Conservation (phyloP, 257 asterid species). For the Solanum sitiens region DNA sequence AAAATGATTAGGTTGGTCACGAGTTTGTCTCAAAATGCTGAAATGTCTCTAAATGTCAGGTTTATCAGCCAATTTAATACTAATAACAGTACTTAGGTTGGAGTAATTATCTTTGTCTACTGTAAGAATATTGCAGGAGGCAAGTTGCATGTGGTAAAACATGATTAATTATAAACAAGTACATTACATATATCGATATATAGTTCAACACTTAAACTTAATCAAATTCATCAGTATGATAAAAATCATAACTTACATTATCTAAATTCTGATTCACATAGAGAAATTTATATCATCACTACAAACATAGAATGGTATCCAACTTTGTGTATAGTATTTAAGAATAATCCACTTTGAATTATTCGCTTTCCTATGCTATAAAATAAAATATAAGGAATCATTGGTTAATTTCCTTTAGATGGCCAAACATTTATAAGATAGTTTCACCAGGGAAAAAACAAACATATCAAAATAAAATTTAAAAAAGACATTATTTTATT, state of each 20-base stretch:
- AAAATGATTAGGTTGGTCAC: not conserved
- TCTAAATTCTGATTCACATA: not conserved
- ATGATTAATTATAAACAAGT: not conserved
- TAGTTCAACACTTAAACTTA: not conserved
- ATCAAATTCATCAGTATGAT: too few relatives aligned
- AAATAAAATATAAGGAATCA: not conserved
- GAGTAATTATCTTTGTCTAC: not conserved
- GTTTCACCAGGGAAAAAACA: not conserved
- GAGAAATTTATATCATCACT: not conserved
- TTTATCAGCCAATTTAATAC: not conserved
- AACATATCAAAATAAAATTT: not conserved
- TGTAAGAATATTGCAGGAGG: not conserved
- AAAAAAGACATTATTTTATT: not conserved
- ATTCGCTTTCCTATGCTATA: not conserved
- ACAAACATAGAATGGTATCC: not conserved
- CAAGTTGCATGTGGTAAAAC: not conserved
- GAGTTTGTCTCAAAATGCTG: conserved; percentile 1
- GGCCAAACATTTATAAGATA: not conserved
- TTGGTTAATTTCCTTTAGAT: not conserved
- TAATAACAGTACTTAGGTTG: not conserved
- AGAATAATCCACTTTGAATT: not conserved
- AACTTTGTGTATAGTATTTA: not conserved
- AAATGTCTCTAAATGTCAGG: not conserved
- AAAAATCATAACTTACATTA: too few relatives aligned
- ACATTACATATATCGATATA: not conserved